Evolutionary conservation across 2,329 filamentous ascomycete species (phyloP).

Genomic region (Penicillium digitatum): DNA sequence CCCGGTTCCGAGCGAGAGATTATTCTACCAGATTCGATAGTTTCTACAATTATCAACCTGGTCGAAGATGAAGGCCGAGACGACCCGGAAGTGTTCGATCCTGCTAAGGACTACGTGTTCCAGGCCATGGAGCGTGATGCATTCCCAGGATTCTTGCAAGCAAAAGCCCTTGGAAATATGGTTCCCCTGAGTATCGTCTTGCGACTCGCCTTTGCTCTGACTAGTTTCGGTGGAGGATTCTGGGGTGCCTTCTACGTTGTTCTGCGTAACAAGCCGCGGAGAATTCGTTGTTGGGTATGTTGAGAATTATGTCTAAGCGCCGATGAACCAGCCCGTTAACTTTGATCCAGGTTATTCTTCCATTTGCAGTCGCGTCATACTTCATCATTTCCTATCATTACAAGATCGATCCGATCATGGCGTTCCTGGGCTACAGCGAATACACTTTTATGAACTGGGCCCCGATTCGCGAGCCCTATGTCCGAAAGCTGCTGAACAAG

Average conservation of each 20-base stretch:
- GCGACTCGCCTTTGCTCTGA: constrained; percentile 76
- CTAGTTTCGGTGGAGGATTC: constrained; percentile 84
- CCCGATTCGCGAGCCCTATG: constrained; percentile 82
- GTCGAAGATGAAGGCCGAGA: constrained; percentile 91
- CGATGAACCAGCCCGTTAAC: constrained; percentile 19
- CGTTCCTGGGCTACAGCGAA: constrained; percentile 84
- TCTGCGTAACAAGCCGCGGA: constrained; percentile 73
- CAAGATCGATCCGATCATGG: constrained; percentile 86
- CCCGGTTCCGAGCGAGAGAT: constrained; percentile 97
- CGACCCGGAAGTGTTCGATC: constrained; percentile 94
- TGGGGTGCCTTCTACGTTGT: constrained; percentile 94
- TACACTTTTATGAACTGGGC: constrained; percentile 94
- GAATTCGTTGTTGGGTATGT: constrained; percentile 79
- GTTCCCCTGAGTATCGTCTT: constrained; percentile 87
- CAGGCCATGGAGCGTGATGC: constrained; percentile 99
- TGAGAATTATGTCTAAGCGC: not conserved
- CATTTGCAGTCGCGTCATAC: constrained; percentile 89
- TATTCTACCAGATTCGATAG: constrained; percentile 81
- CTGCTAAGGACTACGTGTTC: constrained; percentile 98
- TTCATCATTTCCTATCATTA: constrained; percentile 90
- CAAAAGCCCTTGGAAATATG: constrained; percentile 92
- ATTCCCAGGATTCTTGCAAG: constrained; percentile 92
- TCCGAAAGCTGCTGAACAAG: constrained; percentile 78
- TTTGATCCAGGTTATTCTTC: constrained; percentile 64
- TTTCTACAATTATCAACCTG: constrained; percentile 75